A percentile compares a stretch with the other conserved stretches of the same genome.
Conservation (phyloP, 345 rosid genomes). For the Gossypium mustelinum region DNA sequence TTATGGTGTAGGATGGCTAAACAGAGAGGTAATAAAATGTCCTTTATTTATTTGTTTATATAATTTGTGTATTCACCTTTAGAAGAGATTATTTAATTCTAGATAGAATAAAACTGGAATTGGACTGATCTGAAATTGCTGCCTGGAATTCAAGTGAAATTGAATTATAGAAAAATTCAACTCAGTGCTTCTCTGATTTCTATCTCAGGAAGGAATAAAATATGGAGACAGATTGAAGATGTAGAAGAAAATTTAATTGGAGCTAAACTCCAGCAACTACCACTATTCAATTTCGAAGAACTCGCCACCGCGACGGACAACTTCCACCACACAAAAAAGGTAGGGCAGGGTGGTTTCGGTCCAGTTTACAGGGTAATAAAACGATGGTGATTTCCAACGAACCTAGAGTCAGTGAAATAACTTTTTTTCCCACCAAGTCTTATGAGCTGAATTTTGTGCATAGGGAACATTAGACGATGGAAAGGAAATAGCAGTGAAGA, state of each 20-base stretch:
- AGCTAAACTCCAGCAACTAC: background rate
- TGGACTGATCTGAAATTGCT: no score
- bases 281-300: background rate
- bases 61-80: no score
- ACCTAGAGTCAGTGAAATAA: background rate
- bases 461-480: background rate
- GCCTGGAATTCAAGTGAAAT: no score
- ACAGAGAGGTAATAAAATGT: slow-evolving; percentile 15
- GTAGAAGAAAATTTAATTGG: background rate
- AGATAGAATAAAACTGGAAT: no score
- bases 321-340: slow-evolving; percentile 18
- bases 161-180: no score
- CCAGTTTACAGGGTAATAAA: slow-evolving; percentile 27
- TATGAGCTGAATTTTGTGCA: background rate
- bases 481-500: background rate
- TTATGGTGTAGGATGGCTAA: slow-evolving; percentile 16
- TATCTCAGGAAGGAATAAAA: background rate
- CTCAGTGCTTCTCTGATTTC: background rate
- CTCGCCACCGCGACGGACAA: slow-evolving; percentile 30
- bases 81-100: no score
- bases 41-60: background rate
- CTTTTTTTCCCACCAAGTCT: background rate
- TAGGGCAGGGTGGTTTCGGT: background rate
- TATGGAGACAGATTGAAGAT: background rate
- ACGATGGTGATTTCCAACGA: background rate